Base-by-base conservation (phyloP, 2,329 filamentous ascomycete species). In the Dactylellina leptospora region DNA sequence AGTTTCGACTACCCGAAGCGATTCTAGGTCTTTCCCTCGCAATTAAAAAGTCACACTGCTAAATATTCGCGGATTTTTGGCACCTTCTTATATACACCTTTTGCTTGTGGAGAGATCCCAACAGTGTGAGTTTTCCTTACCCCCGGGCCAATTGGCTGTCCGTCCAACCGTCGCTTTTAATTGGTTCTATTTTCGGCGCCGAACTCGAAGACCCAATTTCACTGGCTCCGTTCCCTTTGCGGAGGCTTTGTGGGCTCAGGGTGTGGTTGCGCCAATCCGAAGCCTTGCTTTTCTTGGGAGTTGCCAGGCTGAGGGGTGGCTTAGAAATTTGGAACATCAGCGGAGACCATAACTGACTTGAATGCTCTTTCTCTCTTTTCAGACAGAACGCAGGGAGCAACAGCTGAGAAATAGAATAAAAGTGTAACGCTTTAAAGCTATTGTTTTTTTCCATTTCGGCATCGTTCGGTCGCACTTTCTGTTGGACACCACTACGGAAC, bases 271-370 rank as follows among this genome's bases (percentile, higher is more conserved):
- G 51, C 66, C 66, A 71, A 71, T 71, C 66, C 66, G 11, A 63
- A 58, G 50, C 44, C 51, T 54, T 56, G 56, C 45, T 63, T 71
- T 62, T 58, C 50, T 44, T 55, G 53, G 58, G 44, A 61, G 22
- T 38, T 50, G 28, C 58, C 58, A 63, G 66, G 66, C 66, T 71
- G 66, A 71, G 66, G 54, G 58, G 66, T 71, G 66, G 66, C 66
- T 71, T 71, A 56, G 66, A 71, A 58, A 62, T 56, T 58, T 62
- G 56, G 56, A 56, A 58, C 58, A 63, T 33, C 45, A n/a, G 38
- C 58, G 51, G 51, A 44, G 51, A 51, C 51, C 2, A n/a, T 56
- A 30, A 48, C 45, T 45, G 40, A 22, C 16, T 33, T 6, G 51
- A 20, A 53, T 30, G 42, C 53, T 59, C 16, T 33, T 22, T 47